Conservation (phyloP, 257 asterid species). For the Solanum pimpinellifolium region DNA sequence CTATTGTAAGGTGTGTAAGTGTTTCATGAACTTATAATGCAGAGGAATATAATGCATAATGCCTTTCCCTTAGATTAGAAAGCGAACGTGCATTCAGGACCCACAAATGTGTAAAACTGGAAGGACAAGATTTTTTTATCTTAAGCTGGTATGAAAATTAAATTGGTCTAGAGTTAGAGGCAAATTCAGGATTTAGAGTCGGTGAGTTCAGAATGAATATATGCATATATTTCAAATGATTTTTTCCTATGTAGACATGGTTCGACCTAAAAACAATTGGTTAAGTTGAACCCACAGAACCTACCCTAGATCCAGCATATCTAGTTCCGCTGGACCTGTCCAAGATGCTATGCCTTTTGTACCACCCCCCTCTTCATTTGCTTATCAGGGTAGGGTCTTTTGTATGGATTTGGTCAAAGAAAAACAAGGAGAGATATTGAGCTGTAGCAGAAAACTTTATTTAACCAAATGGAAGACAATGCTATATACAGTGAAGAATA, state of each 20-base stretch:
- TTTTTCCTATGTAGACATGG: background rate
- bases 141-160: slow-evolving; percentile 36
- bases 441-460: slow-evolving; percentile 14
- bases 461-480: slow-evolving; percentile 10
- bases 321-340: slow-evolving; percentile 35
- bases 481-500: slow-evolving; percentile 8
- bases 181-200: background rate
- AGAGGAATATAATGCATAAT: slow-evolving; percentile 30
- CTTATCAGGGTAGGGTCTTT: slow-evolving; percentile 32
- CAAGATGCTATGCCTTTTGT: slow-evolving; percentile 67
- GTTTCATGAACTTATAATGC: slow-evolving; percentile 29
- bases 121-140: slow-evolving; percentile 41
- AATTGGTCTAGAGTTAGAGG: slow-evolving; percentile 12
- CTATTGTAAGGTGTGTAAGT: slow-evolving; percentile 46
- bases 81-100: slow-evolving; percentile 30
- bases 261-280: background rate
- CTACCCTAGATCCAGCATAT: background rate
- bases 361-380: slow-evolving; percentile 9
- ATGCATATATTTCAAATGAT: background rate
- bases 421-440: slow-evolving; percentile 15
- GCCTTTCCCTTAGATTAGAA: slow-evolving; percentile 34
- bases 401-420: slow-evolving; percentile 17
- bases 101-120: slow-evolving; percentile 38
- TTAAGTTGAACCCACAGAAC: background rate
- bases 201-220: background rate